Evolutionary conservation across 1,284 basidiomycete genomes (phyloP).

Genomic region (Wolfiporia cocos): DNA sequence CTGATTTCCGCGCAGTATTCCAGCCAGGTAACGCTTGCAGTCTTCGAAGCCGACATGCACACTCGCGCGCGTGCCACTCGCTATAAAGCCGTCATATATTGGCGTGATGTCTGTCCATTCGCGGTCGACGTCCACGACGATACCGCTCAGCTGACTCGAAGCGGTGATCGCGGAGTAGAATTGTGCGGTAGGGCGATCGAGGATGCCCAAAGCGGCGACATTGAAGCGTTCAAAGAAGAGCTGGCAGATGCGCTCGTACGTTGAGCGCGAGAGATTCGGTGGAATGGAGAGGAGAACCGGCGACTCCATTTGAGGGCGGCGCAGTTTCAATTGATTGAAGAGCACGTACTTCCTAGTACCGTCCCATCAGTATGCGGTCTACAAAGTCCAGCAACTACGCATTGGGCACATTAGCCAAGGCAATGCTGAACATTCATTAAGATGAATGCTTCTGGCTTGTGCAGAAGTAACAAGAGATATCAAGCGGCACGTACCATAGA

Average conservation of each 20-base stretch:
- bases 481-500: constrained; percentile 60
- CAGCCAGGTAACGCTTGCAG: constrained; percentile 73
- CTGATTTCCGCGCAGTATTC: constrained; percentile 62
- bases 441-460: neutral
- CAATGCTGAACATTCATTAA: no score
- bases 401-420: no score
- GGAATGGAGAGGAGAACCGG: constrained; percentile 75
- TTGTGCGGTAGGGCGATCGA: constrained; percentile 83
- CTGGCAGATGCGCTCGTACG: constrained; percentile 75
- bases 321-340: constrained; percentile 71
- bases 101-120: constrained; percentile 74
- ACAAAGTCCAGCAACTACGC: no score
- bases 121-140: constrained; percentile 83
- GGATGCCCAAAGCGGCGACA: constrained; percentile 77
- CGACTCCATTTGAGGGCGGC: constrained; percentile 83
- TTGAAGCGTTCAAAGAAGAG: constrained; percentile 97
- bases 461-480: neutral
- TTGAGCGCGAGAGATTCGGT: constrained; percentile 64
- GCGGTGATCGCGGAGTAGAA: constrained; percentile 61
- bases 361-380: neutral
- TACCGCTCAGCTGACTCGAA: constrained; percentile 64
- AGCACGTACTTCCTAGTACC: constrained; percentile 74
- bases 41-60: constrained; percentile 66
- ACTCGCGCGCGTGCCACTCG: constrained; percentile 53
- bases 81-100: constrained; percentile 74